A percentile compares a stretch with the other conserved stretches of the same genome.
phyloP scores from a whole-genome alignment of 371 early-diverging fungal species.

The Mucor lusitanicus region DNA sequence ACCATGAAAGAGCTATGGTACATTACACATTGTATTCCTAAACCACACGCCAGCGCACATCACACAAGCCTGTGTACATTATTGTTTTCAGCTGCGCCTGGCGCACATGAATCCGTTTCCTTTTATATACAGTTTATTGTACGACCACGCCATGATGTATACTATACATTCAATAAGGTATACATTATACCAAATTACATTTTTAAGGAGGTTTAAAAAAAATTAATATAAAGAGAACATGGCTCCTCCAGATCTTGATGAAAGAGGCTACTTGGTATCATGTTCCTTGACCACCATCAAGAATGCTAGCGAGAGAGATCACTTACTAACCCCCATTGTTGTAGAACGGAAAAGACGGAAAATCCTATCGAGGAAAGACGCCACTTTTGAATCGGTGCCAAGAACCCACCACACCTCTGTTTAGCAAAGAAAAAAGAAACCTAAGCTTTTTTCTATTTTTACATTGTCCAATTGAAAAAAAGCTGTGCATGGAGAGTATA shows the following conservation, averaged over 20 bases:
- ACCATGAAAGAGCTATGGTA: too few species aligned
- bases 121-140: neutral
- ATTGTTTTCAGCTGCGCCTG: neutral
- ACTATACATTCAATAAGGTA: neutral
- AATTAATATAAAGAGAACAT: neutral
- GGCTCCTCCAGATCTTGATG: neutral
- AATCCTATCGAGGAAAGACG: neutral
- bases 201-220: neutral
- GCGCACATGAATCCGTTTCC: neutral
- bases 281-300: too few species aligned
- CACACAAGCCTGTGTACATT: too few species aligned
- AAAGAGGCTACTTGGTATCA: too few species aligned
- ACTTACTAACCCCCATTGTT: neutral
- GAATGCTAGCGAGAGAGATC: neutral
- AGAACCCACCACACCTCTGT: neutral
- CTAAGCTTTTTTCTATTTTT: neutral
- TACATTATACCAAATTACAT: too few species aligned
- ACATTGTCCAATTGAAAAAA: neutral
- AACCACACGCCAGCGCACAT: too few species aligned
- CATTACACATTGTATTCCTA: too few species aligned
- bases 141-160: neutral
- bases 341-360: neutral
- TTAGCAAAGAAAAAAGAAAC: neutral
- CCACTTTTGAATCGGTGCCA: neutral
- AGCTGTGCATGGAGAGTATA: neutral